Conservation (phyloP, 2,329 filamentous ascomycete species). For the Rhexocercosporidium sp. region DNA sequence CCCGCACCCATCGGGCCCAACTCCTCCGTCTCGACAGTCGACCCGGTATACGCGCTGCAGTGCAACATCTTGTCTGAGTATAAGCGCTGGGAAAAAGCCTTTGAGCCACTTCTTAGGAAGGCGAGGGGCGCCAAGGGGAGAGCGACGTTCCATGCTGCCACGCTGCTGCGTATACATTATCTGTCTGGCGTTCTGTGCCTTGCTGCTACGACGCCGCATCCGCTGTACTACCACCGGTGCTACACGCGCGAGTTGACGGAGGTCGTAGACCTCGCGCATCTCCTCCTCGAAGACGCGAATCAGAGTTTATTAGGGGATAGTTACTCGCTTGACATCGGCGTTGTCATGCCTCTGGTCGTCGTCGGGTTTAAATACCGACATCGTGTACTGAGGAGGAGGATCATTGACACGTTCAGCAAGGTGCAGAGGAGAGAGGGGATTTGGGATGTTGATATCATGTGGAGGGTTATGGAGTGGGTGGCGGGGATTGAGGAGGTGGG, state of each 20-base stretch:
- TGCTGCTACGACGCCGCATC: background rate
- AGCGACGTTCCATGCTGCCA: background rate
- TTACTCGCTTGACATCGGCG: slow-evolving; percentile 8
- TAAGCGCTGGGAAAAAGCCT: background rate
- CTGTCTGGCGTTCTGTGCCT: background rate
- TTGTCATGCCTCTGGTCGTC: slow-evolving; percentile 18
- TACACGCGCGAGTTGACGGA: slow-evolving; percentile 12
- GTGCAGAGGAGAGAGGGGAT: slow-evolving; percentile 19
- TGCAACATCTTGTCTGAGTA: slow-evolving; percentile 4
- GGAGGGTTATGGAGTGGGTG: slow-evolving; percentile 22
- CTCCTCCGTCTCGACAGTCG: background rate
- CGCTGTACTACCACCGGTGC: background rate
- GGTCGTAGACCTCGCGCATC: slow-evolving; percentile 7
- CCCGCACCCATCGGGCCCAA: background rate
- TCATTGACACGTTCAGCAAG: slow-evolving; percentile 4
- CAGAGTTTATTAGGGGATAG: background rate
- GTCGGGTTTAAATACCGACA: slow-evolving; percentile 15
- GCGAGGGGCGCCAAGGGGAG: background rate
- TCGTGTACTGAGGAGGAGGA: background rate
- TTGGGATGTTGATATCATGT: slow-evolving; percentile 14
- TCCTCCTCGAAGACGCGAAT: background rate
- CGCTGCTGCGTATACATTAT: background rate
- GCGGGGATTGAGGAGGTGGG: slow-evolving; percentile 18
- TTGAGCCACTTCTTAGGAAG: background rate
- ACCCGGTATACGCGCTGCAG: background rate